Percentiles rank a stretch among this genome's conserved stretches.
Evolutionary conservation across 495 filamentous ascomycete species (phyloP).

Genomic region (Annulohypoxylon nitens): DNA sequence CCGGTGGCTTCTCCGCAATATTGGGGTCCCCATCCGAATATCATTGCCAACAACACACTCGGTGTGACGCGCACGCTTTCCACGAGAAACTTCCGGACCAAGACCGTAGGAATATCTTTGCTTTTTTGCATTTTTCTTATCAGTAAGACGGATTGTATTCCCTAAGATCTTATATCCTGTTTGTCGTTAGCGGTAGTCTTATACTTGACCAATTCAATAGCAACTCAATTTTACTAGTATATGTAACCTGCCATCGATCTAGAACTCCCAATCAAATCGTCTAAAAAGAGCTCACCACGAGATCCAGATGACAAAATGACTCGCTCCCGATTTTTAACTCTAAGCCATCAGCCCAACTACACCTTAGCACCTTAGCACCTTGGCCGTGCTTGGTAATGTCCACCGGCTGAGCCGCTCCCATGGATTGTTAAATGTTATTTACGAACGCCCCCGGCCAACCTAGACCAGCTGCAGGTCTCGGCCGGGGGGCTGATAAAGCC

Average conservation of each 20-base stretch:
- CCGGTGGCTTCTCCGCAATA: not conserved
- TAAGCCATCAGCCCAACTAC: not conserved
- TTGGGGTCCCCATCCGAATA: not conserved
- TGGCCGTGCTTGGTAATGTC: not conserved
- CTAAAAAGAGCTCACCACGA: not conserved
- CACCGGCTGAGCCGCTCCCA: conserved; percentile 1
- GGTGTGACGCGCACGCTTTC: not conserved
- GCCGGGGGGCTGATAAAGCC: not conserved
- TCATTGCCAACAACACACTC: conserved; percentile 1
- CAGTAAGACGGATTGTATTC: not conserved
- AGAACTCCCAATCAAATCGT: not conserved
- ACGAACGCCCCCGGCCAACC: not conserved
- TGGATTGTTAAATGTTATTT: not conserved
- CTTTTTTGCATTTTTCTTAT: not conserved
- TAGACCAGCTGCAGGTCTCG: conserved; percentile 13
- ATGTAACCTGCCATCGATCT: not conserved
- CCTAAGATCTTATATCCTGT: not conserved
- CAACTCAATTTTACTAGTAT: not conserved
- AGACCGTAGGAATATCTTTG: not conserved
- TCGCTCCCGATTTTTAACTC: not conserved
- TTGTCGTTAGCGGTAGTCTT: not conserved
- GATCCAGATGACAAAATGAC: not conserved
- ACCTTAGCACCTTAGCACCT: not conserved
- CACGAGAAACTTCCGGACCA: not conserved
- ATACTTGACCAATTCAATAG: not conserved